These are phyloP conservation scores for Phytophthora idaei DNA, from an alignment of 352 stramenopile species.

Conservation along the genomic window DNA sequence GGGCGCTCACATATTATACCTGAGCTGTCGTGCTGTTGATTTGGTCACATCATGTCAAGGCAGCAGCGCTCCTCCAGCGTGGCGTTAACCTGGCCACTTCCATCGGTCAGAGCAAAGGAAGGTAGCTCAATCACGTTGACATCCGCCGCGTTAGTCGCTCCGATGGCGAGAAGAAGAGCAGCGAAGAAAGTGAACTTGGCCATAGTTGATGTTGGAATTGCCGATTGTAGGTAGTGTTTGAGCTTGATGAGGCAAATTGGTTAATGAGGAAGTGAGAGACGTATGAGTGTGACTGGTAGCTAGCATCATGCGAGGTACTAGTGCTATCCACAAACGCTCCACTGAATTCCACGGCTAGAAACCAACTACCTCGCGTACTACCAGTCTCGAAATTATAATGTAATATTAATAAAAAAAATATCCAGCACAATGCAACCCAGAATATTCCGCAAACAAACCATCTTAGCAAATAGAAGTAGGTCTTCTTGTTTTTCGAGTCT, in stretches of 20 bases:
- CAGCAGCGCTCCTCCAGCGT: constrained; percentile 32
- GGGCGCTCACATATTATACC: not conserved
- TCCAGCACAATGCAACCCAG: no score
- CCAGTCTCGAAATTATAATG: not conserved
- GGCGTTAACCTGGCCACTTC: constrained; percentile 5
- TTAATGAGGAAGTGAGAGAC: constrained; percentile 6
- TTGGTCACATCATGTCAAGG: constrained; percentile 6
- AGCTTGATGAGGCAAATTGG: constrained; percentile 18
- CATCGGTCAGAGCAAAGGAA: constrained; percentile 1
- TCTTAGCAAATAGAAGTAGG: no score
- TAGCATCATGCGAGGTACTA: not conserved
- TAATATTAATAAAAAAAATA: no score
- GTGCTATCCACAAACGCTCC: not conserved
- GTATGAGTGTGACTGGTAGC: not conserved
- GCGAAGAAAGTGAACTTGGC: constrained; percentile 25
- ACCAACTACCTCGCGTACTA: not conserved
- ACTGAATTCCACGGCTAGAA: not conserved
- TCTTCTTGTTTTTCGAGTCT: no score
- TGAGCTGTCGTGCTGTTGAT: not conserved
- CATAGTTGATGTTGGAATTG: constrained; percentile 9
- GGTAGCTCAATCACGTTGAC: not conserved
- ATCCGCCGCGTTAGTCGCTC: constrained; percentile 4
- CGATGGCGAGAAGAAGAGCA: constrained; percentile 19
- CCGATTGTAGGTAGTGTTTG: constrained; percentile 1
- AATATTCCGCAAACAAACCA: no score